These are phyloP conservation scores for Aquilaria sinensis DNA, from an alignment of 345 rosid genomes.

Conservation along the genomic window DNA sequence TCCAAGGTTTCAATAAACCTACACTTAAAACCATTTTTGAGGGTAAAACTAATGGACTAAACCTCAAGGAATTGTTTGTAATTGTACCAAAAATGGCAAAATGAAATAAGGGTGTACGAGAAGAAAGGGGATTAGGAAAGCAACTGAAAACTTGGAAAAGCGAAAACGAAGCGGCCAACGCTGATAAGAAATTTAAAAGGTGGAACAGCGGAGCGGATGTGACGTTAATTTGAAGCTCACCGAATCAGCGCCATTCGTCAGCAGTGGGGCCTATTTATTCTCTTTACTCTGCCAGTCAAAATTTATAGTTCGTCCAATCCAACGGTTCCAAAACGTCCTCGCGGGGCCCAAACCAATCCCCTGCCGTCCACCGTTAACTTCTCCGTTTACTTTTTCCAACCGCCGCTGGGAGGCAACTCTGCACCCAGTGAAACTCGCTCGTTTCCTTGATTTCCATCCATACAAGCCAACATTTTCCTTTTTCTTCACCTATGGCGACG, in stretches of 20 bases:
- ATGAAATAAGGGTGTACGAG: background rate
- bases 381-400: conserved; percentile 8
- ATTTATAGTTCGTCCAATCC: no score
- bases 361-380: background rate
- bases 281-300: no score
- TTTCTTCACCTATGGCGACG: conserved; percentile 2
- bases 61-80: background rate
- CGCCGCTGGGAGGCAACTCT: background rate
- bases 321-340: no score
- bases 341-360: no score
- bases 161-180: background rate
- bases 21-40: no score
- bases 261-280: no score
- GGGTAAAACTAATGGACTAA: no score
- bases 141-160: background rate
- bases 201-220: background rate
- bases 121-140: background rate
- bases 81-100: background rate
- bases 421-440: background rate
- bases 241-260: no score
- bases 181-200: background rate
- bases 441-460: background rate
- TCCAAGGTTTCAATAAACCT: no score
- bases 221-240: no score
- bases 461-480: background rate